Base-by-base conservation (phyloP, 306 rosid genomes). In the Prunus salicina region DNA sequence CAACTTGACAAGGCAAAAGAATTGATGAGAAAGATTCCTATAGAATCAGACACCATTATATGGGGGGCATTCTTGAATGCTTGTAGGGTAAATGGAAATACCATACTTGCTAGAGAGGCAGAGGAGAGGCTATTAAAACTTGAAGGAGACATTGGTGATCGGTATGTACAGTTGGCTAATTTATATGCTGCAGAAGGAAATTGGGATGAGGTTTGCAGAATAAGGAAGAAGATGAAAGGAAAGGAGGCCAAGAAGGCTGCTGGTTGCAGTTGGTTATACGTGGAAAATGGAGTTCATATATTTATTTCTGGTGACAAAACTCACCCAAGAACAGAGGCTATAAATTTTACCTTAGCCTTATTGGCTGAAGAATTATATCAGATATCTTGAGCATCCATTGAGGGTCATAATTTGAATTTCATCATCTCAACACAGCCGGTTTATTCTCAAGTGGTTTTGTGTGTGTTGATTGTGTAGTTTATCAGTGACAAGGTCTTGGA, bases 221-320 rank as follows among this genome's bases (percentile, higher is more conserved):
- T 92, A 84, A 84, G 97, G 84, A 87, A 86, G 85, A 86, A 86
- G 81, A 92, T 92, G 96, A 92, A 89, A 84, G 89, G 85, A 45
- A 85, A 81, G 61, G 92, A 90, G 80, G 86, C 70, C 66, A 92
- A 83, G 80, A 92, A 88, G 85, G 72, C 82, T 63, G 86, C 84
- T 81, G 93, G 97, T 71, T 92, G 93, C 66, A 90, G 93, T 82
- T 90, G 97, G 97, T 74, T 92, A 74, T 87, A 80, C 34, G 87
- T 87, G 64, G 88, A 84, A 74, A 86, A 86, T 82, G 85, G 84
- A 56, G 77, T 82, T 49, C 93, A 92, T 76, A 81, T 84, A 70
- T 92, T 92, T 82, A 88, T 89, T 69, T 90, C 93, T 65, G 83
- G 88, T 11, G 91, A 87, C 81, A 67, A 78, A 73, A 81, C 86